These are phyloP conservation scores for Fagus sylvatica DNA, from an alignment of 306 rosid genomes.

Conservation along the genomic window DNA sequence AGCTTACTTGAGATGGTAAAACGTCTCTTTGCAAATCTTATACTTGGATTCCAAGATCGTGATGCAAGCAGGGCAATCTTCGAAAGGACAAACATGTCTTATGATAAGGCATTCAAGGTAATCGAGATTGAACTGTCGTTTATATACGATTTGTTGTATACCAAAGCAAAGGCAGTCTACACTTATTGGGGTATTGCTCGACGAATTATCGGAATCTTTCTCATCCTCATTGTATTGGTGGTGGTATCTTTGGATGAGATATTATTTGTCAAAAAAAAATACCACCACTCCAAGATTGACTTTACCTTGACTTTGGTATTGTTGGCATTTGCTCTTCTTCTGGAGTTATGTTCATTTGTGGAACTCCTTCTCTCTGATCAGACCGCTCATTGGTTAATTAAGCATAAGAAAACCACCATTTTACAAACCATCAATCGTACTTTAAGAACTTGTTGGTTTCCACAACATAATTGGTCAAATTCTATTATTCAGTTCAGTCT, in stretches of 20 bases:
- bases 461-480: slow-evolving; percentile 31
- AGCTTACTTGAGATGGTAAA: slow-evolving; percentile 24
- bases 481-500: slow-evolving; percentile 31
- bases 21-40: slow-evolving; percentile 46
- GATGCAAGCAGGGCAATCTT: slow-evolving; percentile 18
- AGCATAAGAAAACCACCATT: not conserved
- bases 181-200: slow-evolving; percentile 12
- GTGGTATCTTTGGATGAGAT: not conserved
- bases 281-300: not conserved
- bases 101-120: slow-evolving; percentile 20
- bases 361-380: slow-evolving; percentile 35
- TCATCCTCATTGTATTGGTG: slow-evolving; percentile 5
- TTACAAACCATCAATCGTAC: not conserved
- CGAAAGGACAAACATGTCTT: not conserved
- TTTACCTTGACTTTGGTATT: slow-evolving; percentile 16
- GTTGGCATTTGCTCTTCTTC: slow-evolving; percentile 31
- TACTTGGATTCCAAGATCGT: slow-evolving; percentile 33
- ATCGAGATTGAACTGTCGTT: slow-evolving; percentile 52
- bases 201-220: slow-evolving; percentile 7
- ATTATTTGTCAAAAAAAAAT: not conserved
- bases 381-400: slow-evolving; percentile 25
- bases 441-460: no score
- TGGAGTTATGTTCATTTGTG: slow-evolving; percentile 24
- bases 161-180: slow-evolving; percentile 39
- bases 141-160: slow-evolving; percentile 41